Base-by-base conservation (phyloP, 371 early-diverging fungal genomes). In the Chytridiales sp. region DNA sequence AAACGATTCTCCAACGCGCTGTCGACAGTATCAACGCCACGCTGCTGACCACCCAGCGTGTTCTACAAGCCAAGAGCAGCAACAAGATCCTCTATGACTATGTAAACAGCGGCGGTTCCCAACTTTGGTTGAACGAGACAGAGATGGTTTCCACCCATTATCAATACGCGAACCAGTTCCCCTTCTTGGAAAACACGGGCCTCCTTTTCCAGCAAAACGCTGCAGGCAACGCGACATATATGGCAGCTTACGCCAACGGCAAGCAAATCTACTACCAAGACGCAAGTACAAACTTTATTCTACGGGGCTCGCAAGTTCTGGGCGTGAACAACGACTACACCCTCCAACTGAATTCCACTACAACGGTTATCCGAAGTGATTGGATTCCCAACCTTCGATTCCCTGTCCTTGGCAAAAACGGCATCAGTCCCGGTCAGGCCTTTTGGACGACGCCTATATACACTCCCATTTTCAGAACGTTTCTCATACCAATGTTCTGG, bases 191-290 rank as follows among this genome's bases (percentile, higher is more conserved):
- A 29, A 54, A 54, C 42, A 41, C 54, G 5, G 54, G 54, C 36
- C 3, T 54, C 26, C 21, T 41, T 11, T 54, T 54, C 54, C 15
- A 26, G 15, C 41, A 54, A 8, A 31, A 19, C 39, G 39, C 24
- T 5, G 41, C 3, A 24, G 39, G 19, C 41, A 15, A 41, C 17
- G 41, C 38, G 29, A 40, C 34, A 17, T 54, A 54, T 26, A 4
- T 54, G 4, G 54, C 54, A 4, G 15, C 42, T 6, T 54, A 54
- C 42, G 41, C 54, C 17, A 19, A 22, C 29, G 29, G 54, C 34
- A 36, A 36, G 11, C 54, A 54, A 31, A 27, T 54, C 22, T 48
- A 48, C 49, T 40, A 26, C 54, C 54, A 54, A 54, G 54, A 54
- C 41, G 8, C 35, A 13, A 24, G 13, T 29, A 54, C 54, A 22